Conservation (phyloP, 345 rosid species). For the Corchorus capsularis region DNA sequence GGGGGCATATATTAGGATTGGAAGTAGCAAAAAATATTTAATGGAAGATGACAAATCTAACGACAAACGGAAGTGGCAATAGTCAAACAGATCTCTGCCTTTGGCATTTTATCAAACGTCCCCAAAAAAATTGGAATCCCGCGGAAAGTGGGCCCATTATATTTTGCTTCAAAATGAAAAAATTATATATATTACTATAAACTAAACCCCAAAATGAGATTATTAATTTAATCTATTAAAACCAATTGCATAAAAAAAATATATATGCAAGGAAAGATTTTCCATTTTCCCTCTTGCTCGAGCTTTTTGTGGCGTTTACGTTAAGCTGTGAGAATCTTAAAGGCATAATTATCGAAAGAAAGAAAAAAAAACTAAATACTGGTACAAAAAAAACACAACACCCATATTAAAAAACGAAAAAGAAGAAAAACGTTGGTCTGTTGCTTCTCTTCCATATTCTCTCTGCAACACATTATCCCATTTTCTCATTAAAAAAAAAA, state of each 20-base stretch:
- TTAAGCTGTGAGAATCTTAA: constrained; percentile 41
- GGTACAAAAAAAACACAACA: constrained; percentile 11
- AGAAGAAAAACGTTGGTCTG: constrained; percentile 14
- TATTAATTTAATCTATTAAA: background rate
- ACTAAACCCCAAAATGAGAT: background rate
- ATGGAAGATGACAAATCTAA: background rate
- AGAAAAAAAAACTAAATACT: too few relatives aligned
- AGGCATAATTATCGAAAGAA: background rate
- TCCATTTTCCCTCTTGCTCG: background rate
- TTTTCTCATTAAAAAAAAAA: background rate
- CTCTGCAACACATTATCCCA: constrained; percentile 21
- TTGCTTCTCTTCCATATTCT: constrained; percentile 18
- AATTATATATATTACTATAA: too few relatives aligned
- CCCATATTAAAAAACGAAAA: background rate
- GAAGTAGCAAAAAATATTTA: background rate
- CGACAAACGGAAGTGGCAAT: background rate
- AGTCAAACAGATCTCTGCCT: constrained; percentile 20
- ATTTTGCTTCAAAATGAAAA: background rate
- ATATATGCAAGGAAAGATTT: background rate
- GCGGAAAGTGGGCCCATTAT: constrained; percentile 14
- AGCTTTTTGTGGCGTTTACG: constrained; percentile 49
- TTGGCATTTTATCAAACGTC: constrained; percentile 25
- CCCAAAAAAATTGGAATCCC: constrained; percentile 45
- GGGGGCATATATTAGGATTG: background rate
- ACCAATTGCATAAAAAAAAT: background rate